phyloP scores from a whole-genome alignment of 1,139 yeast genomes.

The Candida sp. region DNA sequence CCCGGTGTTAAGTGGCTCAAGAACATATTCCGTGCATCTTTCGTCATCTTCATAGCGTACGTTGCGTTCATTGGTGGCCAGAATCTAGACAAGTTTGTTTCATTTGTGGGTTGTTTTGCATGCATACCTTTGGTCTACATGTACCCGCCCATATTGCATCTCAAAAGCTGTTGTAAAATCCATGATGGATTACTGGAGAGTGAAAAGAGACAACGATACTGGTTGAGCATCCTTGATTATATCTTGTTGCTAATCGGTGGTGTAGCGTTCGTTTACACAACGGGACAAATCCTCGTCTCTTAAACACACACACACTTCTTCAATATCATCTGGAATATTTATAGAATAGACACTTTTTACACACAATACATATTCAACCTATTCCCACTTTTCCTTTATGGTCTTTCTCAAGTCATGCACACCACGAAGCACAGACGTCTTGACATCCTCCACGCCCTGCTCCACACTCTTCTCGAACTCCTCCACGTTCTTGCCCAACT shows the following conservation, averaged over 20 bases:
- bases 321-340: neutral
- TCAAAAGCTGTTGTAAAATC: slow-evolving; percentile 38
- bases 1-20: slow-evolving; percentile 80
- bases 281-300: slow-evolving; percentile 53
- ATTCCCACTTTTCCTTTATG: slow-evolving; percentile 7
- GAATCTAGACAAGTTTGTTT: slow-evolving; percentile 71
- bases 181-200: slow-evolving; percentile 18
- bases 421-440: slow-evolving; percentile 16
- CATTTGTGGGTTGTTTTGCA: slow-evolving; percentile 81
- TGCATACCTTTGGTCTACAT: slow-evolving; percentile 84
- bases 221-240: slow-evolving; percentile 45
- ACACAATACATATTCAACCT: neutral
- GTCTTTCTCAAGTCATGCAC: slow-evolving; percentile 32
- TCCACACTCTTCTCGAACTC: slow-evolving; percentile 18
- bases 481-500: slow-evolving; percentile 17
- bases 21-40: slow-evolving; percentile 66
- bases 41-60: slow-evolving; percentile 71
- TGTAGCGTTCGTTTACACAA: slow-evolving; percentile 66
- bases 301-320: slow-evolving; percentile 9
- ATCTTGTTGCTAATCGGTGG: slow-evolving; percentile 58
- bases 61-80: slow-evolving; percentile 63
- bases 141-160: slow-evolving; percentile 80
- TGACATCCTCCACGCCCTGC: slow-evolving; percentile 14
- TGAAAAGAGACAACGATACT: slow-evolving; percentile 25
- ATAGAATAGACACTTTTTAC: neutral